Percentiles rank a stretch among this genome's conserved stretches.
Evolutionary conservation across 1,139 yeast genomes (phyloP).

Genomic region (Suhomyces maxii): DNA sequence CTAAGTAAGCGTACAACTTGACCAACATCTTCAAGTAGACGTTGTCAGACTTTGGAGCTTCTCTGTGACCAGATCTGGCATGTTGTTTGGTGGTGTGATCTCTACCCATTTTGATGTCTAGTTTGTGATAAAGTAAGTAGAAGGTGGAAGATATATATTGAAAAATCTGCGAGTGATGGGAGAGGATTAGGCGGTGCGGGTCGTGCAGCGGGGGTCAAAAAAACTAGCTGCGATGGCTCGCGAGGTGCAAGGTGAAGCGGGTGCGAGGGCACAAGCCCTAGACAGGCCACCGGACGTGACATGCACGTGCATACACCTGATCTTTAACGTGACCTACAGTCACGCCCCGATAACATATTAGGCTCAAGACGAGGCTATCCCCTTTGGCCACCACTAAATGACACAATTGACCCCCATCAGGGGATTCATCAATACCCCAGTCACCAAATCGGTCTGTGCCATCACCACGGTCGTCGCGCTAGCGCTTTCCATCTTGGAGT

Average conservation of each 20-base stretch:
- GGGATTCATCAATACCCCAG: constrained; percentile 64
- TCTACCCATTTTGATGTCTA: constrained; percentile 75
- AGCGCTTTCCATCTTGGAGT: constrained; percentile 52
- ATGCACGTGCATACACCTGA: constrained; percentile 1
- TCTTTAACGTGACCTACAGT: neutral
- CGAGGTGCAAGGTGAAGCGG: too few species aligned
- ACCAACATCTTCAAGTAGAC: constrained; percentile 98
- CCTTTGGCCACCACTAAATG: constrained; percentile 7
- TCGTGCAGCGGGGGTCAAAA: constrained; percentile 3
- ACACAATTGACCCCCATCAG: constrained; percentile 33
- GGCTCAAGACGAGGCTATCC: too few species aligned
- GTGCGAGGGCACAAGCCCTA: constrained; percentile 9
- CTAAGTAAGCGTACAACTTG: constrained; percentile 97
- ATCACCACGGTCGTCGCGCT: constrained; percentile 48
- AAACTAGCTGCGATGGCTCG: neutral
- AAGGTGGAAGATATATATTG: constrained; percentile 4
- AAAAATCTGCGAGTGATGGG: constrained; percentile 7
- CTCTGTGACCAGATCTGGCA: constrained; percentile 93
- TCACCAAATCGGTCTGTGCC: constrained; percentile 48
- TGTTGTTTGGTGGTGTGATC: constrained; percentile 97
- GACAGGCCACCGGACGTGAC: too few species aligned
- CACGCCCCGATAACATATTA: neutral
- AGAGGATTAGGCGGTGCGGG: neutral
- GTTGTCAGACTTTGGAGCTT: constrained; percentile 99
- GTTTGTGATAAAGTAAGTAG: constrained; percentile 13